Base-by-base conservation (phyloP, 345 rosid genomes). In the Cochlearia excelsa region DNA sequence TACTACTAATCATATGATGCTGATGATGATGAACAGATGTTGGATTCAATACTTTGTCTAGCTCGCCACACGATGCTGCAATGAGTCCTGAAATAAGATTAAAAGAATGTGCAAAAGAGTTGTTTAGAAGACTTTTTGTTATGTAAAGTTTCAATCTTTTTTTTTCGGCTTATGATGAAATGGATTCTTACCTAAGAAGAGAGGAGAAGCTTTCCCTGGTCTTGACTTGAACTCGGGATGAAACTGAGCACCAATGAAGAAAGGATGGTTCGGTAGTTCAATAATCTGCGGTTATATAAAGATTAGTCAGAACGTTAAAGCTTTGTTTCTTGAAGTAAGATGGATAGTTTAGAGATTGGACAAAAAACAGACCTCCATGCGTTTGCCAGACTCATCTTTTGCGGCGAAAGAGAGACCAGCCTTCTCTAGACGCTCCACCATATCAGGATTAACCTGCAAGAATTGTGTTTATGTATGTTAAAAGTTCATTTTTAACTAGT, bases 171-270 rank as follows among this genome's bases (percentile, higher is more conserved):
- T 16, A 16, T 16, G 23, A 16, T 16, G 23, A 16, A 16, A 16
- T 16, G 23, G 23, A 16, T 50, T 3, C 3, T 33, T 16, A 16
- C 98, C 98, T 79, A 83, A 44, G 78, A 92, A 92, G 26, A 82
- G 73, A 57, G 99, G 80, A 54, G 99, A 92, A 49, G 99, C 89
- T 69, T 86, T 82, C 64, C 89, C 91, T 1, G 99, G 97, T 65
- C 97, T 88, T 29, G 97, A 92, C 73, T 92, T 92, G 58, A 77
- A 92, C 74, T 92, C 99, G 0, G 99, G 99, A 57, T 92, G 99
- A 65, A 92, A 92, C 74, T 92, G 99, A 58, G 73, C 91, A 42
- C 95, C 95, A 3, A 87, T 66, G 61, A 64, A 87, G 78, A 78
- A 87, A 29, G 89, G 95, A 77, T 87, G 95, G 49, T 63, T 68